phyloP scores from a whole-genome alignment of 2,329 filamentous ascomycete genomes.

The Diaporthe sp. region DNA sequence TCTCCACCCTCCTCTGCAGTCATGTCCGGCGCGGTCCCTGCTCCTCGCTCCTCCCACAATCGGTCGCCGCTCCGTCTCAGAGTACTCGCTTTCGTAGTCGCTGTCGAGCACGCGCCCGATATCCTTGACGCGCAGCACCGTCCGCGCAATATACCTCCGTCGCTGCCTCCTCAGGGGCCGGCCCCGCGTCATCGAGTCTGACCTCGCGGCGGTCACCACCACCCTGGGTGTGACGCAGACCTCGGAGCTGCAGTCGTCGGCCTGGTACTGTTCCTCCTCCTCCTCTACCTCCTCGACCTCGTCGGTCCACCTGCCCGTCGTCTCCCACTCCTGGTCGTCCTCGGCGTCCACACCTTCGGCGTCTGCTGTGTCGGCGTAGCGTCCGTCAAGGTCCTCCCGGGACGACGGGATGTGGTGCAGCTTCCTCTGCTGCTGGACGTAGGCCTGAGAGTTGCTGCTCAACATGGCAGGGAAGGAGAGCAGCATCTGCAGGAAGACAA shows the following conservation, averaged over 20 bases:
- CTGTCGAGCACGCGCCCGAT: background rate
- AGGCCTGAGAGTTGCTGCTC: conserved; percentile 41
- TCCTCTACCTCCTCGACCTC: conserved; percentile 15
- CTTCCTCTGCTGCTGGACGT: conserved; percentile 41
- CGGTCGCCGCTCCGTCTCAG: background rate
- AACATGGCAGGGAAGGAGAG: conserved; percentile 41
- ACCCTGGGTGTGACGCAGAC: background rate
- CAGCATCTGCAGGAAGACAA: conserved; percentile 40
- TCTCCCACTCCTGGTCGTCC: conserved; percentile 37
- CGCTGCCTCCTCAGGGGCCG: conserved; percentile 39
- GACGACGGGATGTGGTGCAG: conserved; percentile 36
- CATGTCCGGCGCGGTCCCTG: background rate
- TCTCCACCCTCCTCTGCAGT: conserved; percentile 10
- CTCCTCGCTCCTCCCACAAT: background rate
- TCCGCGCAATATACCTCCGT: conserved; percentile 23
- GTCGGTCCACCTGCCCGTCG: conserved; percentile 31
- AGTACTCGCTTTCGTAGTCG: conserved; percentile 24
- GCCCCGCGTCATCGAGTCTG: conserved; percentile 37
- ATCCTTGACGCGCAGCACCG: conserved; percentile 32
- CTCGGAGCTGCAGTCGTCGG: conserved; percentile 9
- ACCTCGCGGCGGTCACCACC: background rate
- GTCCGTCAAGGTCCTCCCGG: conserved; percentile 1
- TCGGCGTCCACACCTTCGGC: conserved; percentile 1
- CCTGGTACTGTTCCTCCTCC: conserved; percentile 12
- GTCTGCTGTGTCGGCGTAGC: background rate